Evolutionary conservation across 2,329 filamentous ascomycete genomes (phyloP).

Genomic region (Zymoseptoria brevis): DNA sequence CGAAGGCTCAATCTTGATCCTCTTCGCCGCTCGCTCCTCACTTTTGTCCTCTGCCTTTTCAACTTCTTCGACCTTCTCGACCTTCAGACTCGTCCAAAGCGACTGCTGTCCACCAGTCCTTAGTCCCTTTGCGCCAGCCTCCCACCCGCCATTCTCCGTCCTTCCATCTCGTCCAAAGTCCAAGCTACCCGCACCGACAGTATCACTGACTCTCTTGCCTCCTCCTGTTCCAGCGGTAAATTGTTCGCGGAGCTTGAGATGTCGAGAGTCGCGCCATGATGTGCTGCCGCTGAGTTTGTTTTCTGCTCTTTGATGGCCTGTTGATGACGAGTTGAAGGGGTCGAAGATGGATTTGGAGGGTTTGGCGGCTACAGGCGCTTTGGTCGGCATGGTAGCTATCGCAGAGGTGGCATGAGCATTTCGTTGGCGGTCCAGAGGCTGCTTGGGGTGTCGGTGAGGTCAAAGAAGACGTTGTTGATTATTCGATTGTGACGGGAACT

Average conservation of each 20-base stretch:
- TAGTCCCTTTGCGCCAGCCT: conserved; percentile 41
- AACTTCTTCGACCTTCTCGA: conserved; percentile 3
- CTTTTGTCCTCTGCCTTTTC: conserved; percentile 9
- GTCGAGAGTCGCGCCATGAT: conserved; percentile 65
- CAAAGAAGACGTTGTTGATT: not conserved
- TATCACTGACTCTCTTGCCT: conserved; percentile 53
- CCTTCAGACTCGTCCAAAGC: conserved; percentile 28
- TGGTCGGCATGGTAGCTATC: conserved; percentile 14
- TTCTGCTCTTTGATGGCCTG: conserved; percentile 70
- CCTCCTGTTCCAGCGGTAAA: conserved; percentile 53
- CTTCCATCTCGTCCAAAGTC: conserved; percentile 45
- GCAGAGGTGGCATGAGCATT: not conserved
- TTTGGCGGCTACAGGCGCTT: conserved; percentile 21
- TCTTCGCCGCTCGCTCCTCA: conserved; percentile 11
- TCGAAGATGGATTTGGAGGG: conserved; percentile 23
- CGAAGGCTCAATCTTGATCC: conserved; percentile 9
- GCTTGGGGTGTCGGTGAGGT: not conserved
- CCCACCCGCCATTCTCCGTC: conserved; percentile 47
- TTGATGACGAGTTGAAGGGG: conserved; percentile 92
- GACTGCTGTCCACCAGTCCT: conserved; percentile 41
- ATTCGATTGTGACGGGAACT: not conserved
- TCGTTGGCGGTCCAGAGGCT: not conserved
- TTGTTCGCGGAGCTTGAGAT: conserved; percentile 61
- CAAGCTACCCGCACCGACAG: conserved; percentile 55
- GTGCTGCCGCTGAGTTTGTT: conserved; percentile 53